phyloP scores from a whole-genome alignment of 1,284 basidiomycete genomes.

The Phaffia rhodozyma region DNA sequence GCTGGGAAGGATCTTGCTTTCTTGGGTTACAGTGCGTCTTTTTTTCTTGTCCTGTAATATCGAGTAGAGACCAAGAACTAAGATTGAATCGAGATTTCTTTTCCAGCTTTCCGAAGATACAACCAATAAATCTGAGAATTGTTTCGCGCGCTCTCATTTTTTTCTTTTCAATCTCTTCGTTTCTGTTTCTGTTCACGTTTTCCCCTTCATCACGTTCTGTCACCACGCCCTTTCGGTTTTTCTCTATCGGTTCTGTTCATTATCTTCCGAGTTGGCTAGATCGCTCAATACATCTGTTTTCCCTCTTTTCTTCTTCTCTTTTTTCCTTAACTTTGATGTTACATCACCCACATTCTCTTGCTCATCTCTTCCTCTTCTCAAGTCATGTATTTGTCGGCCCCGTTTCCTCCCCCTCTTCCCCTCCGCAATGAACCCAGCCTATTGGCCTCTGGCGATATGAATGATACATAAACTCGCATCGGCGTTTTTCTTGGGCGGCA shows the following conservation, averaged over 20 bases:
- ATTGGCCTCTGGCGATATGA: no score
- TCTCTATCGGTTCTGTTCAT: not conserved
- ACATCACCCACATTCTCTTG: no score
- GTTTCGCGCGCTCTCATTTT: not conserved
- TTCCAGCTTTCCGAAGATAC: conserved; percentile 5
- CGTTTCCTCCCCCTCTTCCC: no score
- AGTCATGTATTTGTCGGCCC: no score
- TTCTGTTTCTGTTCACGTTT: not conserved
- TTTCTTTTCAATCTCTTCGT: not conserved
- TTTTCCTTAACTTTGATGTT: not conserved
- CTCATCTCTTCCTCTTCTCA: no score
- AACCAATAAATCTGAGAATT: not conserved
- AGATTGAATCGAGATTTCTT: not conserved
- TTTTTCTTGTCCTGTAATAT: not conserved
- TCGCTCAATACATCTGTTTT: not conserved
- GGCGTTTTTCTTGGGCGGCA: no score
- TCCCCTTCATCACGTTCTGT: not conserved
- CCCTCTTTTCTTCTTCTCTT: not conserved
- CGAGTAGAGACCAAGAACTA: no score
- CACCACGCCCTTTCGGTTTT: not conserved
- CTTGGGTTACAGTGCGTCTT: conserved; percentile 51
- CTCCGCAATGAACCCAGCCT: no score
- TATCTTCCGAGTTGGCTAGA: not conserved
- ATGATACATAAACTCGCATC: no score
- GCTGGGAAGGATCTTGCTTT: conserved; percentile 82